Percentiles rank a stretch among this genome's conserved stretches.
Evolutionary conservation across 2,329 filamentous ascomycete genomes (phyloP).

Genomic region (Ustilaginoidea virens): DNA sequence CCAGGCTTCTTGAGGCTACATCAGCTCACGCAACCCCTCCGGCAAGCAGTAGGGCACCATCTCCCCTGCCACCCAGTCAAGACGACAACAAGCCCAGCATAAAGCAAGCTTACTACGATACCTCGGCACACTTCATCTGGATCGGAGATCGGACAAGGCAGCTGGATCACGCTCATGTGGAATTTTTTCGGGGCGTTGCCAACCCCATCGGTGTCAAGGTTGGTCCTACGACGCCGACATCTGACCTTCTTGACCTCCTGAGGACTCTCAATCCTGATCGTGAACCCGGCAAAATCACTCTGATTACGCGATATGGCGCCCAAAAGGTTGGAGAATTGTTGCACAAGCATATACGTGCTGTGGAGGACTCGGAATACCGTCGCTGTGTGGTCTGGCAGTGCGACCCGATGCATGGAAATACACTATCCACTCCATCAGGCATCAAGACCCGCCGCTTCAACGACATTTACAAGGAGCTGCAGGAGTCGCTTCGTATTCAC

Average conservation of each 20-base stretch:
- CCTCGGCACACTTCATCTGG: slow-evolving; percentile 94
- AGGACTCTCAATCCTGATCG: slow-evolving; percentile 69
- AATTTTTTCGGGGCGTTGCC: slow-evolving; percentile 91
- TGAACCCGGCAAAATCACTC: slow-evolving; percentile 83
- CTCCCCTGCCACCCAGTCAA: slow-evolving; percentile 20
- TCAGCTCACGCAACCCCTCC: slow-evolving; percentile 10
- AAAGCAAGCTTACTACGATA: slow-evolving; percentile 71
- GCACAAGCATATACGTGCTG: slow-evolving; percentile 73
- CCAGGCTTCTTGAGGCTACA: slow-evolving; percentile 56
- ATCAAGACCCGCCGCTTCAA: slow-evolving; percentile 89
- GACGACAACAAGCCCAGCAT: slow-evolving; percentile 1
- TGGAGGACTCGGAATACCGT: slow-evolving; percentile 59
- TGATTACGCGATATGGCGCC: slow-evolving; percentile 91
- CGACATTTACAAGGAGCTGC: slow-evolving; percentile 78
- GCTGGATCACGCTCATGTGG: slow-evolving; percentile 83
- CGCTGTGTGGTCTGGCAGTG: slow-evolving; percentile 82
- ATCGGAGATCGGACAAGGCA: slow-evolving; percentile 94
- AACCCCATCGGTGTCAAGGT: slow-evolving; percentile 97
- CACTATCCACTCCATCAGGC: slow-evolving; percentile 51
- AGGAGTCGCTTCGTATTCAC: slow-evolving; percentile 72
- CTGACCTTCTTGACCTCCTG: slow-evolving; percentile 65
- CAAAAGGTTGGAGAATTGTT: slow-evolving; percentile 60
- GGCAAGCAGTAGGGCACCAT: slow-evolving; percentile 20
- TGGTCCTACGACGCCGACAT: slow-evolving; percentile 64
- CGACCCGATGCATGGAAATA: slow-evolving; percentile 95